Conservation (phyloP, 2,329 filamentous ascomycete species). For the Ceratocystis colombiana region DNA sequence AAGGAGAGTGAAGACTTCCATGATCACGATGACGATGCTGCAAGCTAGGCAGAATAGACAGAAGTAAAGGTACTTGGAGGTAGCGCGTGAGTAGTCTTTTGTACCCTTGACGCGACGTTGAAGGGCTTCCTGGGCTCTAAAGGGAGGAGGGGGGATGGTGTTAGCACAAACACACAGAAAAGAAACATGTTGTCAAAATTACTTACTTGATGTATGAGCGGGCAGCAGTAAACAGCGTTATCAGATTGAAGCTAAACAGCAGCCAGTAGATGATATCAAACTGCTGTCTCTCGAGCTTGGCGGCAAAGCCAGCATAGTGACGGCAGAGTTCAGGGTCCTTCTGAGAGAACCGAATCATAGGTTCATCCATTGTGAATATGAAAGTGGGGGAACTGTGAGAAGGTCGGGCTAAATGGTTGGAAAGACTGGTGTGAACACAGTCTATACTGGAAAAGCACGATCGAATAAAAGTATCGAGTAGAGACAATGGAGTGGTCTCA, state of each 20-base stretch:
- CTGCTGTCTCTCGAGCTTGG: conserved; percentile 35
- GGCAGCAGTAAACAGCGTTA: conserved; percentile 39
- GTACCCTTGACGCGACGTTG: conserved; percentile 33
- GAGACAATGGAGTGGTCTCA: neutral
- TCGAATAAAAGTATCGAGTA: neutral
- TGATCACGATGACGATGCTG: conserved; percentile 39
- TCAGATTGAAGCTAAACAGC: conserved; percentile 38
- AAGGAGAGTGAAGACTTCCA: conserved; percentile 46
- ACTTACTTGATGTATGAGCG: conserved; percentile 36
- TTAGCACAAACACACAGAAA: neutral
- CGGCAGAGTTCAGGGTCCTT: conserved; percentile 32
- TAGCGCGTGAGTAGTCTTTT: conserved; percentile 32
- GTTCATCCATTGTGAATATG: conserved; percentile 14
- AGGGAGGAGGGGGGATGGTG: conserved; percentile 7
- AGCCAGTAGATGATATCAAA: conserved; percentile 41
- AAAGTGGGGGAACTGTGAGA: neutral
- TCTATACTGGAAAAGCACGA: too few relatives aligned
- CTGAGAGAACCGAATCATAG: conserved; percentile 22
- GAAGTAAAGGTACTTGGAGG: conserved; percentile 37
- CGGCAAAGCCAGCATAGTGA: conserved; percentile 39
- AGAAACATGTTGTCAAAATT: neutral
- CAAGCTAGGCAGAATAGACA: conserved; percentile 38
- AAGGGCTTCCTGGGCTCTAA: conserved; percentile 34
- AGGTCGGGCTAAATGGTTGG: neutral
- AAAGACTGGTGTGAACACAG: too few relatives aligned